Conservation (phyloP, 129 eudicot species). For the Pseudognaphalium luteoalbum region DNA sequence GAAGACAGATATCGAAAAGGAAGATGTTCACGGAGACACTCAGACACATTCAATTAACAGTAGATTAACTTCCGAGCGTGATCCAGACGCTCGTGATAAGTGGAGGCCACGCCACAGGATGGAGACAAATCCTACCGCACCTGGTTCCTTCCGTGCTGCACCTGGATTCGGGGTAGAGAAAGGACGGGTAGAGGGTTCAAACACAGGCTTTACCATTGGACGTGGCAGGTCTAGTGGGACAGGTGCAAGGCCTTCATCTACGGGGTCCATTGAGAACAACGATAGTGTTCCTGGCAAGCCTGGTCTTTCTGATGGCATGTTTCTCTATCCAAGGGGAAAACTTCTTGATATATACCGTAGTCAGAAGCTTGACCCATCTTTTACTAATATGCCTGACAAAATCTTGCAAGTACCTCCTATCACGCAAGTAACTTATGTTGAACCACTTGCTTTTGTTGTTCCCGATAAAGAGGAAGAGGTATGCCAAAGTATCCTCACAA, state of each 20-base stretch:
- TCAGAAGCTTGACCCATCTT: conserved; percentile 52
- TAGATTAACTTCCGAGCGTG: conserved; percentile 69
- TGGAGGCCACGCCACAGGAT: conserved; percentile 97
- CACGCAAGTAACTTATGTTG: conserved; percentile 50
- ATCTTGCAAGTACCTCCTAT: conserved; percentile 54
- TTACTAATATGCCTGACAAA: conserved; percentile 43
- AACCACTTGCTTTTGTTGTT: conserved; percentile 82
- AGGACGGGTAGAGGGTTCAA: conserved; percentile 62
- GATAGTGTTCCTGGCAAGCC: conserved; percentile 64
- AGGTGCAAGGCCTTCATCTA: conserved; percentile 47
- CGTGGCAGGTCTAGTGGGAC: conserved; percentile 75
- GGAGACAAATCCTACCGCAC: conserved; percentile 62
- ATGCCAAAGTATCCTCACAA: conserved; percentile 14
- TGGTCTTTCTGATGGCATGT: conserved; percentile 34
- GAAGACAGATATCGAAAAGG: conserved; percentile 59
- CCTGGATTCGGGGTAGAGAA: conserved; percentile 88
- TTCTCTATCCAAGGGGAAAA: conserved; percentile 78
- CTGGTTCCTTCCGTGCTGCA: conserved; percentile 75
- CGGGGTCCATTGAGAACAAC: conserved; percentile 44
- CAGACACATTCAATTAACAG: conserved; percentile 42
- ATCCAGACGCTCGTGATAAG: conserved; percentile 78
- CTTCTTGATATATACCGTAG: conserved; percentile 89
- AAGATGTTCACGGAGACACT: conserved; percentile 54
- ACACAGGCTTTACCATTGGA: conserved; percentile 71
- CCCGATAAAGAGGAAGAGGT: conserved; percentile 87